Conservation (phyloP, 2,329 filamentous ascomycete species). For the Aspergillus sp. region DNA sequence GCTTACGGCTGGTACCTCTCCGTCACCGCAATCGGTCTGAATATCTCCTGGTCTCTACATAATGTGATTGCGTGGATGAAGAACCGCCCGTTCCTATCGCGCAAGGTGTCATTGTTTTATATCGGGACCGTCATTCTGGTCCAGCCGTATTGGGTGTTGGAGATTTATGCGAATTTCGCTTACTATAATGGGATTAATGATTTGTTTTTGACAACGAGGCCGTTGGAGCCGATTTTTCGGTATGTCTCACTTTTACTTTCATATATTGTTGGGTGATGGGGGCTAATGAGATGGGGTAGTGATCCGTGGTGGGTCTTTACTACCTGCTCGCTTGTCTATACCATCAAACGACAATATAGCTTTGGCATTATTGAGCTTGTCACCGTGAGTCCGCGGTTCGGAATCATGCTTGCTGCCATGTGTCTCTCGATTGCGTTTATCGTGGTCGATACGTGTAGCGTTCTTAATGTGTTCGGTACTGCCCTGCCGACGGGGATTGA, state of each 20-base stretch:
- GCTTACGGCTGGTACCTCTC: constrained; percentile 62
- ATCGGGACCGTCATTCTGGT: constrained; percentile 55
- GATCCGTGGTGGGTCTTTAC: too few species aligned
- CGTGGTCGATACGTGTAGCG: constrained; percentile 56
- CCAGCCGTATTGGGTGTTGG: constrained; percentile 61
- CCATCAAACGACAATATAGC: too few species aligned
- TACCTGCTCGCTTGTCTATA: too few species aligned
- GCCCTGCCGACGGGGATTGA: constrained; percentile 52
- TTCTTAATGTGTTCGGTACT: constrained; percentile 28
- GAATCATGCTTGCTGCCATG: constrained; percentile 59
- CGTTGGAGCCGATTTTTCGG: constrained; percentile 58
- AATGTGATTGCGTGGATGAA: constrained; percentile 67
- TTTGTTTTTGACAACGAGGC: constrained; percentile 52
- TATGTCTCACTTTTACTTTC: constrained; percentile 9
- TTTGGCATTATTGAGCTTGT: too few species aligned
- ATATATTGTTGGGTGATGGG: too few species aligned
- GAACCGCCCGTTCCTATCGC: constrained; percentile 55
- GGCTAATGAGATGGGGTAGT: too few species aligned
- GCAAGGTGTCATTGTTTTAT: constrained; percentile 49
- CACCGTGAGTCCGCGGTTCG: constrained; percentile 50
- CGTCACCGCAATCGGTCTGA: constrained; percentile 55
- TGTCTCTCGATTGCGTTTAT: constrained; percentile 57
- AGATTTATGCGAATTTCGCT: constrained; percentile 62
- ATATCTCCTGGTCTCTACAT: constrained; percentile 60
- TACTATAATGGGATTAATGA: constrained; percentile 56